phyloP scores from a whole-genome alignment of 1,284 basidiomycete genomes.

The Ustilago bromivora region DNA sequence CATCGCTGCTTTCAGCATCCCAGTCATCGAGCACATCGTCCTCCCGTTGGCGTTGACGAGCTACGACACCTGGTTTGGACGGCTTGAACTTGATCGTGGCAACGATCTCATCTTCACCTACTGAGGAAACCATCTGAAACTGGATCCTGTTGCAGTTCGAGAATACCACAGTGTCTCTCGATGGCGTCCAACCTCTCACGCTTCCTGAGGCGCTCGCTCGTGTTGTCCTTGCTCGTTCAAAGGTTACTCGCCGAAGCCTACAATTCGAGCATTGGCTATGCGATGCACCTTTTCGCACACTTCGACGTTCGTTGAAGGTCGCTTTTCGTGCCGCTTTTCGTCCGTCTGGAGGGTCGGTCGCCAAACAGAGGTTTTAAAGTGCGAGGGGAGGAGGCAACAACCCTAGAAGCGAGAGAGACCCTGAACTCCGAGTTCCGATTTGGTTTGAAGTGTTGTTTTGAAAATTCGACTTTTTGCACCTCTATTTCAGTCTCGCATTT shows the following conservation, averaged over 20 bases:
- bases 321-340: no score
- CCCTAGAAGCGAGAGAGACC: background rate
- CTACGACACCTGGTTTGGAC: constrained; percentile 12
- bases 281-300: no score
- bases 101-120: constrained; percentile 17
- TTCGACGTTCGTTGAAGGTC: no score
- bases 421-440: constrained; percentile 10
- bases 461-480: constrained; percentile 1
- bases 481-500: constrained; percentile 11
- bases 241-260: background rate
- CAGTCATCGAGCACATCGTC: constrained; percentile 41
- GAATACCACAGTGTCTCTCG: background rate
- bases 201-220: background rate
- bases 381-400: background rate
- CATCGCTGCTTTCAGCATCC: constrained; percentile 48
- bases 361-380: no score
- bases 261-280: background rate
- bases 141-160: no score
- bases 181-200: background rate
- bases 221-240: background rate
- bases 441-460: background rate
- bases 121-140: constrained; percentile 6
- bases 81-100: constrained; percentile 44
- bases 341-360: no score
- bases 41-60: constrained; percentile 23